phyloP scores from a whole-genome alignment of 495 filamentous ascomycete genomes.

The Lasiosphaeriaceae sp. region DNA sequence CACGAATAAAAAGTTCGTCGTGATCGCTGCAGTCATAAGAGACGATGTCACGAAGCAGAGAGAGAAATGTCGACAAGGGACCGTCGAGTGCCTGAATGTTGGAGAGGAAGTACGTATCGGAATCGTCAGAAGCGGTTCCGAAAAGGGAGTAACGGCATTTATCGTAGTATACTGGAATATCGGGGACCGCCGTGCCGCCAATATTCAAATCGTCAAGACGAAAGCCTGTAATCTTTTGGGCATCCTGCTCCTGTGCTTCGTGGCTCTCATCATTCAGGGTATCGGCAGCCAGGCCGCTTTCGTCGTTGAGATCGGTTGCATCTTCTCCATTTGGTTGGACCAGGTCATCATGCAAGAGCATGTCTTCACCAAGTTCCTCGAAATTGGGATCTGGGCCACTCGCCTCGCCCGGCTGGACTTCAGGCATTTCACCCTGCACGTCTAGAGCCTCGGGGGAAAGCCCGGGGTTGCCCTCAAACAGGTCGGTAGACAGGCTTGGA shows the following conservation, averaged over 20 bases:
- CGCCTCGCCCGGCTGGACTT: neutral
- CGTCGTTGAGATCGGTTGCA: too few relatives aligned
- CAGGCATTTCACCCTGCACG: neutral
- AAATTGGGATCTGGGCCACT: neutral
- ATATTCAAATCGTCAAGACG: neutral
- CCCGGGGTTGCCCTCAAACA: neutral
- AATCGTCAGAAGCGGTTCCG: constrained; percentile 58
- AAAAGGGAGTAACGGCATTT: constrained; percentile 68
- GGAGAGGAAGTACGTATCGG: constrained; percentile 69
- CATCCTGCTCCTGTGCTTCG: neutral
- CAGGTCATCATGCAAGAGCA: neutral
- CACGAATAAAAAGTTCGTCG: constrained; percentile 65
- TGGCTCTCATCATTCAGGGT: neutral
- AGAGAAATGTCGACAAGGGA: constrained; percentile 57
- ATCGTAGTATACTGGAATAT: constrained; percentile 61
- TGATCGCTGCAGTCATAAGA: constrained; percentile 59
- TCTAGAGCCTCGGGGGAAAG: neutral
- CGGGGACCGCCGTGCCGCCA: constrained; percentile 28
- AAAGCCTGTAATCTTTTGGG: neutral
- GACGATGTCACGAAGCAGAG: constrained; percentile 63
- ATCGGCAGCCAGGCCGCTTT: neutral
- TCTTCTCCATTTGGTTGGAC: neutral
- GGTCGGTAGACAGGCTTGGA: neutral
- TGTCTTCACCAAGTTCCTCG: neutral
- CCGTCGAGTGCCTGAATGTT: constrained; percentile 58